Conservation (phyloP, 768 basidiomycete species). For the Austroboletus eburneus region DNA sequence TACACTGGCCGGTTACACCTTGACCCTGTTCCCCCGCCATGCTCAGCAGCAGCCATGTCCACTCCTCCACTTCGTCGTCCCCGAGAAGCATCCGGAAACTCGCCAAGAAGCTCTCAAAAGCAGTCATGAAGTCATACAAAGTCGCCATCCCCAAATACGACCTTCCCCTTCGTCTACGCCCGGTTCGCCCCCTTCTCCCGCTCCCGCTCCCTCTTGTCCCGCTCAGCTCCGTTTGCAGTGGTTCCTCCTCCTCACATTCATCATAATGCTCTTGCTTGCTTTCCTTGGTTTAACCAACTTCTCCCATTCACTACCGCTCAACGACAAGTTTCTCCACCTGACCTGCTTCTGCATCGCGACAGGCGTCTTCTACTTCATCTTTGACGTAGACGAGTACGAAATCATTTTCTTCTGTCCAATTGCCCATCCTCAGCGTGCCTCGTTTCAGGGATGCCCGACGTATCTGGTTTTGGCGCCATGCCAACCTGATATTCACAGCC, state of each 20-base stretch:
- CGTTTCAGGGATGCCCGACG: slow-evolving; percentile 61
- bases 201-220: background rate
- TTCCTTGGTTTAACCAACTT: slow-evolving; percentile 77
- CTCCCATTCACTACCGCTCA: slow-evolving; percentile 58
- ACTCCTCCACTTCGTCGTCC: slow-evolving; percentile 8
- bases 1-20: no score
- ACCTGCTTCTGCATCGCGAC: slow-evolving; percentile 73
- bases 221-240: slow-evolving; percentile 47
- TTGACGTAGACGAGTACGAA: slow-evolving; percentile 83
- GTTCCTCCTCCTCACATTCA: slow-evolving; percentile 69
- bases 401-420: background rate
- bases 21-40: background rate
- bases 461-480: slow-evolving; percentile 85
- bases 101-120: slow-evolving; percentile 44
- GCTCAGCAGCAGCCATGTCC: slow-evolving; percentile 3
- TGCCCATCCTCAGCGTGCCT: background rate
- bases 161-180: slow-evolving; percentile 67
- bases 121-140: slow-evolving; percentile 68
- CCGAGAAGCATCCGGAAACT: slow-evolving; percentile 31
- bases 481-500: slow-evolving; percentile 61
- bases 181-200: slow-evolving; percentile 39
- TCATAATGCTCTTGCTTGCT: slow-evolving; percentile 67
- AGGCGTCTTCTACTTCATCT: slow-evolving; percentile 79
- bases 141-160: slow-evolving; percentile 63
- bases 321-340: slow-evolving; percentile 80